Evolutionary conservation across 257 asterid genomes (phyloP), one percentile per base, ranked within the genome.

Genomic region (Knoxia roxburghii): DNA sequence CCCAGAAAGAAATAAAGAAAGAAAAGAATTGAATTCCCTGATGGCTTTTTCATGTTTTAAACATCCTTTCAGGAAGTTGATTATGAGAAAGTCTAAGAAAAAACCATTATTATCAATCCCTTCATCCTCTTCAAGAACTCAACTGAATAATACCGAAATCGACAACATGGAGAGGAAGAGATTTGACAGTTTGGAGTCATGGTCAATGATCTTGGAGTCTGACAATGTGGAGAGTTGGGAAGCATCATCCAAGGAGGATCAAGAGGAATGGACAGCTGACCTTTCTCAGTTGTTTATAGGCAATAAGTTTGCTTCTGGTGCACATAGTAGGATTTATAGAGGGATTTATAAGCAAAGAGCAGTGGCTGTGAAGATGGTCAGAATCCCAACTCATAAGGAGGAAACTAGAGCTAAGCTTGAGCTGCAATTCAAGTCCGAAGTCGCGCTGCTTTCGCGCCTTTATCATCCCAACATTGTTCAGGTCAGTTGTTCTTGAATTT

Each of bases 131-230:
- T 80, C 84, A 57, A 77, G 72, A 76, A 64, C 74, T n/a, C 85
- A 78, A 48, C 49, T 80, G 32, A 73, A 75, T 71, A 58, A 68
- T 15, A 88, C 84, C 18, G 14, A 7, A 6, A 64, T 57, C 3
- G 82, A 81, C 27, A 83, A 68, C 73, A 88, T 93, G 97, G 97
- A 90, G 53, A 79, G 86, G 80, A 94, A 79, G 80, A 81, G 97
- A 61, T 84, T 88, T 74, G 99, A 94, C 79, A 94, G 99, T 75
- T 58, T 90, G 54, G 97, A 94, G 46, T 94, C 99, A 26, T 94
- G 99, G 99, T 90, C 97, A 23, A 90, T 90, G 99, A 88, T 94
- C 49, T 63, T 94, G 70, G 99, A 93, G 15, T 87, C 97, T 4
- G 98, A 87, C 69, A 89, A 89, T 72, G 76, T 85, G 20, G 99